Conservation (phyloP, 345 rosid species). For the Salix arbutifolia region DNA sequence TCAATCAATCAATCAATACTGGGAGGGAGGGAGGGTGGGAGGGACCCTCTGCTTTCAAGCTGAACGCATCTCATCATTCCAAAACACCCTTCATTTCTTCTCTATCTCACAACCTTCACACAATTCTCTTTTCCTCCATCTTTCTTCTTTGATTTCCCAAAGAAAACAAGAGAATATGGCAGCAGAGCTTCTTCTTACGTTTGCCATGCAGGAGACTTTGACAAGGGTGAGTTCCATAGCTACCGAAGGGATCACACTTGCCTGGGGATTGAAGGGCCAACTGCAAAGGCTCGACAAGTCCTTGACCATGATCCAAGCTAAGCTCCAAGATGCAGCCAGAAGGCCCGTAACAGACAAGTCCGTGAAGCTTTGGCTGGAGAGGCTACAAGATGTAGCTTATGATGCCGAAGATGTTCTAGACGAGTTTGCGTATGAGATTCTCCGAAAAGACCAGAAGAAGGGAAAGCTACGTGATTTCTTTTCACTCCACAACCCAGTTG, state of each 20-base stretch:
- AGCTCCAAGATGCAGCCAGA: not conserved
- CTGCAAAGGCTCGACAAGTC: not conserved
- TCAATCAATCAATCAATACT: no score
- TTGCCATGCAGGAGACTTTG: not conserved
- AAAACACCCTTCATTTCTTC: no score
- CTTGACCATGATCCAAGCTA: no score
- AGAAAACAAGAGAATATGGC: no score
- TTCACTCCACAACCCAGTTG: not conserved
- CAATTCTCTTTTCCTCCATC: no score
- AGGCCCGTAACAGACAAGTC: not conserved
- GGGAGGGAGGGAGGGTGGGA: no score
- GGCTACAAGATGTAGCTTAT: not conserved
- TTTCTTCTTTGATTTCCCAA: no score
- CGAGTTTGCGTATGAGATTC: constrained; percentile 1
- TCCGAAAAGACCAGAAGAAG: not conserved
- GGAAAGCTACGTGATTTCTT: not conserved
- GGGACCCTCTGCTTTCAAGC: no score
- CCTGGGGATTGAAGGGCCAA: not conserved
- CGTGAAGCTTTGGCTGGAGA: not conserved
- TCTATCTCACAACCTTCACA: no score
- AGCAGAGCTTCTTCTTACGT: not conserved
- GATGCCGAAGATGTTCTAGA: constrained; percentile 3
- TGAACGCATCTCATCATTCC: no score
- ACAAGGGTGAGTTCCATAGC: not conserved
- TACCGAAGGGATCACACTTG: not conserved